Evolutionary conservation across 805 yeast species (phyloP), one percentile per base, ranked within the genome.

Genomic region (Teunomyces cretensis): DNA sequence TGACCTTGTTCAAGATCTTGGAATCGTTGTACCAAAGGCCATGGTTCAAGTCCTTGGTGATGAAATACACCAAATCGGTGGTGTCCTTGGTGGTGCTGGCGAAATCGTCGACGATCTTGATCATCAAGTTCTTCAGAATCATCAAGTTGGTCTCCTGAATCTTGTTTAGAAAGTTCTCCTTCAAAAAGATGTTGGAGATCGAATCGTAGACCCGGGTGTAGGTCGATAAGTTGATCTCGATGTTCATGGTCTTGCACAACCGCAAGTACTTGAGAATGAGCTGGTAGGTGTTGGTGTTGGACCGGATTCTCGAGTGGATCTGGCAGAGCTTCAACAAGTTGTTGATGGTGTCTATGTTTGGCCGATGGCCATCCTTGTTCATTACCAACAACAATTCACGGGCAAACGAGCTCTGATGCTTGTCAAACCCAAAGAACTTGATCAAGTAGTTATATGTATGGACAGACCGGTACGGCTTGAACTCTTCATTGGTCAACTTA

Each of bases 371-470:
- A 44, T 72, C 76, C 44, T 67, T 61, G 31, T 64, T 54, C 75
- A 72, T 70, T 24, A 69, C 73, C 30, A 72, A 51, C 9, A 72
- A 52, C 13, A 72, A 48, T 39, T 66, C 70, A 19, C 74, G 49
- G 4, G 75, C 71, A 54, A 72, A 71, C 12, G 66, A 52, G 46
- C 65, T 65, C 51, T 72, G 76, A 52, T 67, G 61, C 49, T 71
- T 71, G 39, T 57, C 64, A 46, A 42, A 60, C 7, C 76, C 77
- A 56, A 70, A 72, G 50, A 54, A 72, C 41, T 68, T 57, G 44
- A 72, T 71, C 17, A 72, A 55, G 43, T 61, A 61, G 53, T 72
- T 72, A 52, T 61, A 72, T 1, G 76, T 68, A 9, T 65, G 60
- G 4, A 58, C 66, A 2, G 69, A 61, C 27, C 76, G 48, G 42